Conservation (phyloP, 495 filamentous ascomycete genomes). For the Xylaria cubensis region DNA sequence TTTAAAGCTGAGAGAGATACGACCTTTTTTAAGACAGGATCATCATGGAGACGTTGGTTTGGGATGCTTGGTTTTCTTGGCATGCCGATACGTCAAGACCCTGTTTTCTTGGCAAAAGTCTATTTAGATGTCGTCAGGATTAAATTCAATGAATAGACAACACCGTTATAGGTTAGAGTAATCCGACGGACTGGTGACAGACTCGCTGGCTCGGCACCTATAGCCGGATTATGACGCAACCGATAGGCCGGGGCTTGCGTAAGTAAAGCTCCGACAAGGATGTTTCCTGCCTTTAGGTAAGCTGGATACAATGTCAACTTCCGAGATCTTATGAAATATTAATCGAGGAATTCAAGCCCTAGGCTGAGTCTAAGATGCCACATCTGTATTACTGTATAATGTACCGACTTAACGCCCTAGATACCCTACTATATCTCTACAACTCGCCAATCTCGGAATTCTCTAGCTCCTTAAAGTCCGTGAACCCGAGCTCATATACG, state of each 20-base stretch:
- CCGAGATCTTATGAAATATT: background rate
- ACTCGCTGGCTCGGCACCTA: background rate
- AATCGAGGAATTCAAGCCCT: background rate
- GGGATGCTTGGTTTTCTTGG: background rate
- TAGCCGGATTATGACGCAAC: constrained; percentile 21
- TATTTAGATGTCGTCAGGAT: constrained; percentile 18
- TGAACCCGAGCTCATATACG: constrained; percentile 85
- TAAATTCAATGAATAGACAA: background rate
- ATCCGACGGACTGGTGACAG: background rate
- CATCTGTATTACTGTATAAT: background rate
- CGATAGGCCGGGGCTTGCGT: background rate
- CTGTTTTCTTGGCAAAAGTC: constrained; percentile 22
- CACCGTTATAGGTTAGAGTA: background rate
- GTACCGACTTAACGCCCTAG: background rate
- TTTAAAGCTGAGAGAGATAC: background rate
- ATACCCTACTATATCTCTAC: constrained; percentile 26
- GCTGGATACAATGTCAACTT: background rate
- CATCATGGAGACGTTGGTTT: constrained; percentile 1
- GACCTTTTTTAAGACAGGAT: background rate
- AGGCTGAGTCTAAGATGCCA: background rate
- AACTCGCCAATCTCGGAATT: constrained; percentile 39
- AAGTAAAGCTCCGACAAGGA: background rate
- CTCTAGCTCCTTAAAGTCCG: constrained; percentile 57
- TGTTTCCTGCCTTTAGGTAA: background rate
- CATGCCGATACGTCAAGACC: constrained; percentile 11